phyloP scores from a whole-genome alignment of 2,329 filamentous ascomycete species.

The Chaetomium sp. region DNA sequence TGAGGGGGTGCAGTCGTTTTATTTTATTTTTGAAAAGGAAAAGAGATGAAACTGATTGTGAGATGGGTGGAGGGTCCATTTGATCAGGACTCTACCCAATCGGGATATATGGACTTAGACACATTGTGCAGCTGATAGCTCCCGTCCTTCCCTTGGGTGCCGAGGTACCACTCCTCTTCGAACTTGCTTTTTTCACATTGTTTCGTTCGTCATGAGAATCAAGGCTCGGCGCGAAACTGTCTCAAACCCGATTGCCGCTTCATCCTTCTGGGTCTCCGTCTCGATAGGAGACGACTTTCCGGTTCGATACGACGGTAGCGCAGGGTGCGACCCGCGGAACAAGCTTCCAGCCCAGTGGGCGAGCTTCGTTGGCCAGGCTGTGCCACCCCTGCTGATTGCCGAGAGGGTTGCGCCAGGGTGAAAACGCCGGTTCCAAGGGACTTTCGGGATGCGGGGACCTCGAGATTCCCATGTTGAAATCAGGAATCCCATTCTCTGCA shows the following conservation, averaged over 20 bases:
- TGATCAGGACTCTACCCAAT: background rate
- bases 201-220: background rate
- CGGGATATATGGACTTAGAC: background rate
- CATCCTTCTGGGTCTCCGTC: background rate
- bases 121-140: background rate
- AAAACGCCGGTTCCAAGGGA: background rate
- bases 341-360: too few relatives aligned
- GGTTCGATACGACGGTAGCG: constrained; percentile 1
- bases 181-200: background rate
- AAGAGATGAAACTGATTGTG: too few relatives aligned
- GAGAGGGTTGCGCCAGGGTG: background rate
- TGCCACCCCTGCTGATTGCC: constrained; percentile 2
- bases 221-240: background rate
- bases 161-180: background rate
- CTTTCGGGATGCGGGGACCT: constrained; percentile 1
- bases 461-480: constrained; percentile 33
- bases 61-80: too few relatives aligned
- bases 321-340: background rate
- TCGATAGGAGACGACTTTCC: background rate
- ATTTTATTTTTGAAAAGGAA: too few relatives aligned
- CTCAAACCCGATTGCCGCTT: background rate
- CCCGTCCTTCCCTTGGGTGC: too few relatives aligned
- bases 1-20: background rate
- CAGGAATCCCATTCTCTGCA: constrained; percentile 28
- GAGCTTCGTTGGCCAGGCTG: background rate